Base-by-base conservation (phyloP, 192 early-diverging fungal species). In the Linnemannia schmuckeri region DNA sequence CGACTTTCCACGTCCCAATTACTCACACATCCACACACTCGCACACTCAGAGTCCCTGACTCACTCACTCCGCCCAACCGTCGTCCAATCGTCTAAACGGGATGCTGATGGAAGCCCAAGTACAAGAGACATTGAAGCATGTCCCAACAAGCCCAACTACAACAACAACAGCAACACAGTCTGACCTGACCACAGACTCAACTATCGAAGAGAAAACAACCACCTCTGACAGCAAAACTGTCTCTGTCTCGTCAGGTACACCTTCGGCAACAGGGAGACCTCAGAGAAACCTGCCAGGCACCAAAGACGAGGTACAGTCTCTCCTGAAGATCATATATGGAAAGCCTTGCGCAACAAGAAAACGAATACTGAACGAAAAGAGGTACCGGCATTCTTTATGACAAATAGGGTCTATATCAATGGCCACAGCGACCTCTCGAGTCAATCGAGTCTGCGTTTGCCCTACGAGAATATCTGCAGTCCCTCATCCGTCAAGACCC, bases 401-500 rank as follows among this genome's bases (percentile, higher is more conserved):
- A 17, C 20, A 55, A 55, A 17, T 75, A 91, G 92, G 76, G 86
- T 77, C 69, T 88, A 0, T 93, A 90, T 63, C 86, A 90, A 72
- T 93, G 90, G 88, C 88, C 90, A 54, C 61, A 83, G 10, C 72
- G 90, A 49, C 69, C 93, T 10, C 81, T 95, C 61, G 93, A 94
- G 35, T 88, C 94, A 5, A 90, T 96, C 42, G 94, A 95, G 18
- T 94, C 94, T 6, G 89, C 95, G 6, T 94, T 96, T 66, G 91
- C 94, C 15, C 90, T 93, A 27, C 96, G 97, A 79, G 92, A 95
- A 78, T 97, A 96, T 78, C 90, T 99, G 35, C 97, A 98, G 78
- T 83, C 89, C 9, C 89, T 94, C 20, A 91, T 98, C 42, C 90
- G 95, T 35, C 80, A 86, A 13, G 91, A 96, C 70, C 90, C 93